Percentiles rank a stretch among this genome's conserved stretches.
Evolutionary conservation across 2,329 filamentous ascomycete species (phyloP).

Genomic region (Rutstroemia sydowiana): DNA sequence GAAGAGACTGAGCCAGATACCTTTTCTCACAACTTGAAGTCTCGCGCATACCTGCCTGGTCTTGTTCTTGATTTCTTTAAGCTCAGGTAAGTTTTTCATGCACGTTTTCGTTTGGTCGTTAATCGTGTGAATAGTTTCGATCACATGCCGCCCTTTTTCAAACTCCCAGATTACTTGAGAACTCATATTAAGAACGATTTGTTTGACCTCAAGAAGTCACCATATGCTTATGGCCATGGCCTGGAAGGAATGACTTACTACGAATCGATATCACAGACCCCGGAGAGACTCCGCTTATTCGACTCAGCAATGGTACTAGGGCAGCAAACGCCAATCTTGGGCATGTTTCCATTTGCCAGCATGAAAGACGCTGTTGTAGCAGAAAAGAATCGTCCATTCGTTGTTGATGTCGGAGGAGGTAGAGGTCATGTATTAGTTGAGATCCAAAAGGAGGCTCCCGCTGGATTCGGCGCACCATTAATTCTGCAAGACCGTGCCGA

Average conservation of each 20-base stretch:
- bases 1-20: background rate
- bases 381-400: conserved; percentile 18
- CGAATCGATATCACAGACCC: conserved; percentile 14
- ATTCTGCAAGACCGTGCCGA: conserved; percentile 26
- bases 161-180: background rate
- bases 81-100: background rate
- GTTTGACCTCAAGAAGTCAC: background rate
- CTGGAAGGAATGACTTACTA: conserved; percentile 20
- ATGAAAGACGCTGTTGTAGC: background rate
- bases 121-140: background rate
- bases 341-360: conserved; percentile 9
- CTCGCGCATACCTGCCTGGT: background rate
- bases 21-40: background rate
- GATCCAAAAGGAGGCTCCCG: conserved; percentile 19
- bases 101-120: background rate
- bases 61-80: background rate
- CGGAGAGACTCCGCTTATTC: conserved; percentile 14
- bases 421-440: conserved; percentile 23
- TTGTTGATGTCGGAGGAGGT: conserved; percentile 22
- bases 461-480: conserved; percentile 19
- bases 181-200: background rate
- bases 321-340: conserved; percentile 15
- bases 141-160: background rate
- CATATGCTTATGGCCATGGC: background rate
- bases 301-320: conserved; percentile 17